Evolutionary conservation across 1,139 yeast species (phyloP).

Genomic region (Diutina sp.): DNA sequence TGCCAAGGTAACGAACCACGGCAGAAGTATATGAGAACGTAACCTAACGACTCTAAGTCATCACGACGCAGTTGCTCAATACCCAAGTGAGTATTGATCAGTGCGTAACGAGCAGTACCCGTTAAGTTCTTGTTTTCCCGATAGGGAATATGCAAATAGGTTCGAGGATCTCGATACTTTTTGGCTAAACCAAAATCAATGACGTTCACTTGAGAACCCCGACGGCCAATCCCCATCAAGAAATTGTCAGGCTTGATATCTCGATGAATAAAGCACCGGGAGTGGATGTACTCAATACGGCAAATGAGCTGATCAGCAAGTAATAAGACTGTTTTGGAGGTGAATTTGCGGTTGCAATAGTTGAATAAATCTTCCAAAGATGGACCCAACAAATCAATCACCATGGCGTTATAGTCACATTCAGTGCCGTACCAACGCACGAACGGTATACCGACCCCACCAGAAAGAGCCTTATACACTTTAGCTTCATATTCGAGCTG

Average conservation of each 20-base stretch:
- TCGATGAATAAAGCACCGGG: conserved; percentile 85
- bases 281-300: conserved; percentile 90
- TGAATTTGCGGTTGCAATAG: conserved; percentile 87
- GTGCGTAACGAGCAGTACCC: conserved; percentile 95
- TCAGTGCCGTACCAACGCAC: conserved; percentile 97
- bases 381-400: conserved; percentile 90
- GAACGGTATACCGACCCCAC: conserved; percentile 96
- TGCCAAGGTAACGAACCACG: conserved; percentile 98
- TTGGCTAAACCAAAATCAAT: conserved; percentile 97
- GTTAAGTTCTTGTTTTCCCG: conserved; percentile 93
- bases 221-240: conserved; percentile 90
- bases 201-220: conserved; percentile 90
- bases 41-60: conserved; percentile 91
- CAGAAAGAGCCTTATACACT: conserved; percentile 86
- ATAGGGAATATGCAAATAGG: conserved; percentile 91
- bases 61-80: conserved; percentile 95
- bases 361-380: conserved; percentile 91
- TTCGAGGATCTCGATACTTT: conserved; percentile 88
- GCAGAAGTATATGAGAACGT: conserved; percentile 87
- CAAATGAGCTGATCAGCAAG: conserved; percentile 92
- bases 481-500: conserved; percentile 95
- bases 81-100: conserved; percentile 92
- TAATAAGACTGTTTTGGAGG: conserved; percentile 83
- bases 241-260: conserved; percentile 95
- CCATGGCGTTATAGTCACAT: conserved; percentile 94